A percentile compares a stretch with the other conserved stretches of the same genome.
phyloP scores from a whole-genome alignment of 331 rosid species.

The Cydonia oblonga region DNA sequence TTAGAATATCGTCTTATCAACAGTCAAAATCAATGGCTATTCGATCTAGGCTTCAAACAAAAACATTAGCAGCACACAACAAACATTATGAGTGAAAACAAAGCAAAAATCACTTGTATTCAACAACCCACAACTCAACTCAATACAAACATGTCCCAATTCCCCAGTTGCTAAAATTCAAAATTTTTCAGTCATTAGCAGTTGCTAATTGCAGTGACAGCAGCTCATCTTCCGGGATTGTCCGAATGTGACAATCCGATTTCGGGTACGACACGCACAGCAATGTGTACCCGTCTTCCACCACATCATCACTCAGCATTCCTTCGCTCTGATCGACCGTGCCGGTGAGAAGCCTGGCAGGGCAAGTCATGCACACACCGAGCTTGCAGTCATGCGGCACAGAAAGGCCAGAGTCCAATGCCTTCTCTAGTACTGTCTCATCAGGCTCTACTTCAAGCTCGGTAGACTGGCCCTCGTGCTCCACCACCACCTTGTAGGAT shows the following conservation, averaged over 20 bases:
- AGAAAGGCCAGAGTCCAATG: conserved; percentile 56
- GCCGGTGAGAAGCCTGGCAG: conserved; percentile 75
- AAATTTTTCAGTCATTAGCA: conserved; percentile 57
- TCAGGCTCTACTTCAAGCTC: conserved; percentile 67
- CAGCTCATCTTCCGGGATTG: conserved; percentile 79
- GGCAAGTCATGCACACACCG: conserved; percentile 99
- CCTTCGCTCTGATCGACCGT: conserved; percentile 88
- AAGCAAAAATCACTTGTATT: not conserved
- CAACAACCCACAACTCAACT: not conserved
- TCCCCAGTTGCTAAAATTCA: not conserved
- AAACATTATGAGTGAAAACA: not conserved
- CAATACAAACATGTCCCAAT: not conserved
- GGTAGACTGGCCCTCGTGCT: conserved; percentile 51
- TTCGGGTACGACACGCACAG: conserved; percentile 66
- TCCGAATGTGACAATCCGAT: conserved; percentile 64
- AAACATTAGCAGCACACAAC: no score
- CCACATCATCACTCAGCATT: conserved; percentile 96
- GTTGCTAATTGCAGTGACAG: conserved; percentile 82
- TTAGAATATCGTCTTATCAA: no score
- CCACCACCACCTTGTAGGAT: conserved; percentile 69
- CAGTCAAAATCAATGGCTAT: no score
- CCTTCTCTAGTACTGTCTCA: conserved; percentile 66
- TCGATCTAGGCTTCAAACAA: no score
- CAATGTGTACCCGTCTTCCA: conserved; percentile 71
- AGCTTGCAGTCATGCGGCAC: conserved; percentile 88